Evolutionary conservation across 2,329 filamentous ascomycete genomes (phyloP), one percentile per base, ranked within the genome.

Genomic region (Phaeosphaeriaceae sp.): DNA sequence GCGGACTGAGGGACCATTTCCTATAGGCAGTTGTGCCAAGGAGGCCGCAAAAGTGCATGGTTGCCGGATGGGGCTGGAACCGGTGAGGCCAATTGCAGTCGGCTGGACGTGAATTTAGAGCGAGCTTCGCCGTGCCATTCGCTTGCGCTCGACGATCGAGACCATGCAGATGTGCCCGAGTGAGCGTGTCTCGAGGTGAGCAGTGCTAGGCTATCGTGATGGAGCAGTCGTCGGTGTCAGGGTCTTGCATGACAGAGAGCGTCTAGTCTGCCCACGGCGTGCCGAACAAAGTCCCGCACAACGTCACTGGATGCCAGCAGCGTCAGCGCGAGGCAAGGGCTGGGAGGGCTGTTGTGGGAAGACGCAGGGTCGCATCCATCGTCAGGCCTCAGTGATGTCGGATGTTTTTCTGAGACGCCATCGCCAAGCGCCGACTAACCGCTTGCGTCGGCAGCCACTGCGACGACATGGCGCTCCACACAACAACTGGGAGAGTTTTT

Each of bases 151-250:
- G 48, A 50, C 45, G 57, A 56, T 48, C 61, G 46, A 42, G 63
- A 61, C 51, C 58, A 68, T 70, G 70, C 68, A 71, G 53, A 58
- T 53, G 53, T 71, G 70, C 69, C 70, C 67, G 65, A 69, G 60
- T 33, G 51, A 36, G 42, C 47, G n/a, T 33, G 41, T 54, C 20
- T 54, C 41, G 36, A 19, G 9, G 41, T 49, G 27, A 31, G 41
- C 47, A 51, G 25, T 48, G 44, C 44, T 10, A 24, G 11, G 25
- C 21, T 15, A 10, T 24, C 15, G 13, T 15, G 6, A 47, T 13
- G 45, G 21, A 22, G 17, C 20, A 24, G 45, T 25, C 45, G 45
- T 25, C 21, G 22, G 15, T 22, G 44, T 46, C 19, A 24, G 19
- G 21, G 44, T 24, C 19, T 54, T 15, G 54, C 48, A 53, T 50